Conservation (phyloP, 257 asterid genomes). For the Scutellaria galericulata region DNA sequence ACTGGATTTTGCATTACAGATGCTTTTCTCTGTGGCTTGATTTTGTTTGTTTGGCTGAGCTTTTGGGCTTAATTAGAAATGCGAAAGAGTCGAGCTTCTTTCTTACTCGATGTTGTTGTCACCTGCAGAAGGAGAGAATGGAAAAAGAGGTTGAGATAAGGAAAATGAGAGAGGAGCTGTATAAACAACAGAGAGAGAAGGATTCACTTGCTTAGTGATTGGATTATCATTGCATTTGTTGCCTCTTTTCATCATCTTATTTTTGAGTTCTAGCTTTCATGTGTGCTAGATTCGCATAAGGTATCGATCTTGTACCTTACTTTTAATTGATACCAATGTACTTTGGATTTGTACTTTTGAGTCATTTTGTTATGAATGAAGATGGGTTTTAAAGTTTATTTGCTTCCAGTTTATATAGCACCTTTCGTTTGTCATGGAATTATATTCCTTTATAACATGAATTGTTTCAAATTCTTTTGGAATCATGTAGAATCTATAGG, state of each 20-base stretch:
- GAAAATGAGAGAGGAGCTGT: conserved; percentile 63
- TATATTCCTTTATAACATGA: not conserved
- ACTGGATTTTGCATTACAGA: conserved; percentile 20
- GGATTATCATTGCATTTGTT: conserved; percentile 8
- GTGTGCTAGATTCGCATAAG: conserved; percentile 26
- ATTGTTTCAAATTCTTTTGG: not conserved
- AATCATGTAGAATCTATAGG: not conserved
- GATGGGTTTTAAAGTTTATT: conserved; percentile 21
- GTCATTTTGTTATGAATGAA: conserved; percentile 22
- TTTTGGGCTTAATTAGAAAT: not conserved
- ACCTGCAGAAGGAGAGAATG: conserved; percentile 70
- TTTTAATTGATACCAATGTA: conserved; percentile 34
- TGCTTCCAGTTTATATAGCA: conserved; percentile 37
- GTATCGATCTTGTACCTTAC: conserved; percentile 33
- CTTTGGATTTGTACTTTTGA: conserved; percentile 19
- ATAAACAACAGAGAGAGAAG: conserved; percentile 57
- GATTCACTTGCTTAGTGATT: conserved; percentile 52
- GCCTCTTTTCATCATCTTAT: conserved; percentile 32
- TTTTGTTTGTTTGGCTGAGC: not conserved
- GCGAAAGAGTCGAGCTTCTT: not conserved
- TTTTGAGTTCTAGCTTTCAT: conserved; percentile 24
- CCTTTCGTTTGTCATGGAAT: not conserved
- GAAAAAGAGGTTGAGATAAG: conserved; percentile 67
- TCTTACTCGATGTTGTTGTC: conserved; percentile 18
- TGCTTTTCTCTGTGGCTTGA: conserved; percentile 2